Conservation (phyloP, 345 rosid species). For the Rhodamnia rubescens region DNA sequence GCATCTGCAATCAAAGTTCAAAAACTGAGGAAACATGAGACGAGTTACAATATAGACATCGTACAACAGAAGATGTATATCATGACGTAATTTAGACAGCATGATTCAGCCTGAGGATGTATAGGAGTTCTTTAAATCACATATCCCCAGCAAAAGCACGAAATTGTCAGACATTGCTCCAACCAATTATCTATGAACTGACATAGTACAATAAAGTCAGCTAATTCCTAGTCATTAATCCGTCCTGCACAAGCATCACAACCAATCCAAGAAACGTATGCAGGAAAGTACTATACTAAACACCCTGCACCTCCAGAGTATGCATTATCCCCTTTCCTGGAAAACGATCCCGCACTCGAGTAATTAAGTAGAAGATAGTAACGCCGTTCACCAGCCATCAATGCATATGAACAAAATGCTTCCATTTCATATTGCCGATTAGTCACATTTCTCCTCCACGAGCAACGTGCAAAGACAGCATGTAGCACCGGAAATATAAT, state of each 20-base stretch:
- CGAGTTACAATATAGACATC: neutral
- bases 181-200: neutral
- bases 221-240: neutral
- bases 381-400: neutral
- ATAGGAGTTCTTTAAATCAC: neutral
- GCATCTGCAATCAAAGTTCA: slow-evolving; percentile 33
- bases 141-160: neutral
- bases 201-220: neutral
- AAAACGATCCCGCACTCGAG: neutral
- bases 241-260: neutral
- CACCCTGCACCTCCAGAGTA: neutral
- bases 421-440: neutral
- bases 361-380: neutral
- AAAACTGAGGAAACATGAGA: neutral
- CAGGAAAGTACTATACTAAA: neutral
- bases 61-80: neutral
- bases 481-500: neutral
- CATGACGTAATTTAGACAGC: neutral
- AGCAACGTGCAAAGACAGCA: neutral
- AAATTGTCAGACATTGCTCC: neutral
- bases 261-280: neutral
- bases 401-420: neutral
- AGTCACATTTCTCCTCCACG: neutral
- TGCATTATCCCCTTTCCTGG: neutral
- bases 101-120: neutral